phyloP scores from a whole-genome alignment of 441 rosid genomes.

The Dalechampia spathulata region DNA sequence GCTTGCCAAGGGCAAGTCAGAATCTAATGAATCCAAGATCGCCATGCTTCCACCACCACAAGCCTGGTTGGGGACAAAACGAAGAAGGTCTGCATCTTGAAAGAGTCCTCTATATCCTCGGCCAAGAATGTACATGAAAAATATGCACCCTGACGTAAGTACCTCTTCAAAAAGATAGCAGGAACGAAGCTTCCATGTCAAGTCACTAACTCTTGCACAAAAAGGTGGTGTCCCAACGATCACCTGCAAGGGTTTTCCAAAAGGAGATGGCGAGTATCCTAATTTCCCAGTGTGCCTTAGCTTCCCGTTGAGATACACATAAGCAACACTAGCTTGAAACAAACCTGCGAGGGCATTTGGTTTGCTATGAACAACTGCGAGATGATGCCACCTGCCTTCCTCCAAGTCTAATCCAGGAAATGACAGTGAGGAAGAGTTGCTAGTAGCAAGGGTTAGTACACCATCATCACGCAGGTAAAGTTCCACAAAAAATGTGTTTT shows the following conservation, averaged over 20 bases:
- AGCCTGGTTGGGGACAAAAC: slow-evolving; percentile 99
- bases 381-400: slow-evolving; percentile 99
- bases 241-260: slow-evolving; percentile 96
- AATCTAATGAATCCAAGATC: slow-evolving; percentile 86
- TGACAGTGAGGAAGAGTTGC: slow-evolving; percentile 83
- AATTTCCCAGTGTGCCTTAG: slow-evolving; percentile 96
- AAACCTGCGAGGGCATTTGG: slow-evolving; percentile 99
- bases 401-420: slow-evolving; percentile 96
- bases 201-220: slow-evolving; percentile 77
- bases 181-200: slow-evolving; percentile 94
- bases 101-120: slow-evolving; percentile 98
- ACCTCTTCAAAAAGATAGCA: slow-evolving; percentile 99
- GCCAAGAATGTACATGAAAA: slow-evolving; percentile 99
- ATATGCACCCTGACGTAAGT: slow-evolving; percentile 93
- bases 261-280: slow-evolving; percentile 98
- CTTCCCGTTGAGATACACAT: slow-evolving; percentile 97
- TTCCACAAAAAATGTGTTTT: slow-evolving; percentile 82
- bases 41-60: slow-evolving; percentile 99
- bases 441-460: slow-evolving; percentile 90
- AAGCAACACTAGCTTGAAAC: slow-evolving; percentile 98
- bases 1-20: slow-evolving; percentile 62
- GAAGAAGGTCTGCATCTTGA: slow-evolving; percentile 93
- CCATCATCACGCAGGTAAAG: slow-evolving; percentile 98
- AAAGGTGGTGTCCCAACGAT: slow-evolving; percentile 80
- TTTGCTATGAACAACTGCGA: slow-evolving; percentile 99